Evolutionary conservation across 2,329 filamentous ascomycete species (phyloP), one percentile per base, ranked within the genome.

Genomic region (Nothomitra cinnamomea): DNA sequence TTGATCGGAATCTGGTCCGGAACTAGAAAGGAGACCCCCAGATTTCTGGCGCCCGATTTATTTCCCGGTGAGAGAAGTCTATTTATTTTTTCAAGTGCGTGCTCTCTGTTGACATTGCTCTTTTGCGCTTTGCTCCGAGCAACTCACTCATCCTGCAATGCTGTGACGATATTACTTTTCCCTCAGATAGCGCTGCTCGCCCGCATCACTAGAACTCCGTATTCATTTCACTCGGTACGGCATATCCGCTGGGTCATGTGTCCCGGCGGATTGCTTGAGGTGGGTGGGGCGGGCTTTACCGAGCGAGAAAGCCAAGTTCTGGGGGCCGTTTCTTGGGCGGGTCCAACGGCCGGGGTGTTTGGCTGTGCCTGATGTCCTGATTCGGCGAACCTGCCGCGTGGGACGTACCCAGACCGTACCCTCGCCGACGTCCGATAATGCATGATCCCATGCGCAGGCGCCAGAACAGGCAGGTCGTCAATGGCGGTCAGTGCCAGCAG

Each of bases 261-360:
- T 47, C 6, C 5, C 7, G 28, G 28, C 28, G 28, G 28, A 32
- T 10, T 32, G 28, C 28, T 4, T 32, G 28, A 32, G 28, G 10
- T 32, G 43, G 10, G 45, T 28, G 45, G 45, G 45, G 45, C 21
- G 45, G 15, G 19, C 45, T 49, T 49, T 49, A 49, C 45, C 45
- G 45, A 49, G 45, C 45, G 45, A 49, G 19, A 17, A 10, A 32
- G 28, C 28, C 45, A 24, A 13, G 13, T 21, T 49, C 24, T 49
- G 45, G 24, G 45, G 45, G 28, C 10, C 5, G 5, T 5, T 4
- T 5, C 28, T 49, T 49, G 45, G 45, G n/a, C 45, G 5, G 28
- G 25, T 49, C 25, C 24, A 49, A 49, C 25, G 45, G 43, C 43
- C 43, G n/a, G 25, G 43, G 22, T 17, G n/a, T 24, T 13, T 41